Conservation (phyloP, 148 eudicot species). For the Mesembryanthemum crystallinum region DNA sequence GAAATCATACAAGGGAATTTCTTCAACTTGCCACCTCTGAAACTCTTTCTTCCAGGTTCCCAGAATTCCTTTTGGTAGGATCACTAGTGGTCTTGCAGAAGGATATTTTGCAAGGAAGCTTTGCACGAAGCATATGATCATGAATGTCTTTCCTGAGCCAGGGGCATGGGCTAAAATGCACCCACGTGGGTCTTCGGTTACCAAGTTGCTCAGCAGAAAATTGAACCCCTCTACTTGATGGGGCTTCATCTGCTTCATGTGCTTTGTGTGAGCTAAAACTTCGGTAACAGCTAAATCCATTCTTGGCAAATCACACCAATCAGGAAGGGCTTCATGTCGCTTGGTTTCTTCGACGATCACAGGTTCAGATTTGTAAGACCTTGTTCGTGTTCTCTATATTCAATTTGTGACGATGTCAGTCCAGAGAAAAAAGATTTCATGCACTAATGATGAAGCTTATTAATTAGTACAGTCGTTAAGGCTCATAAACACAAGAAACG, state of each 20-base stretch:
- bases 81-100: conserved; percentile 64
- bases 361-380: conserved; percentile 19
- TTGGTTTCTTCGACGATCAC: conserved; percentile 7
- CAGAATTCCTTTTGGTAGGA: conserved; percentile 72
- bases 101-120: conserved; percentile 74
- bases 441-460: background rate
- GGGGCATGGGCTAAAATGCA: conserved; percentile 91
- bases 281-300: conserved; percentile 38
- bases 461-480: background rate
- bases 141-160: conserved; percentile 88
- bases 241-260: conserved; percentile 71
- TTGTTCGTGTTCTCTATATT: conserved; percentile 43
- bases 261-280: conserved; percentile 57
- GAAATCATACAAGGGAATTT: conserved; percentile 59
- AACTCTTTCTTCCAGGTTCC: conserved; percentile 78
- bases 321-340: conserved; percentile 20
- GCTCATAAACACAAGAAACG: background rate
- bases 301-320: conserved; percentile 31
- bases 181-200: conserved; percentile 67
- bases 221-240: conserved; percentile 81
- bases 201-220: conserved; percentile 62
- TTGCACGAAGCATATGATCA: conserved; percentile 83
- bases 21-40: conserved; percentile 72
- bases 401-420: background rate
- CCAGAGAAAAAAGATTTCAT: background rate